A percentile compares a stretch with the other conserved stretches of the same genome.
These are phyloP conservation scores for Scheffersomyces ergatensis DNA, from an alignment of 805 yeast species.

Conservation along the genomic window DNA sequence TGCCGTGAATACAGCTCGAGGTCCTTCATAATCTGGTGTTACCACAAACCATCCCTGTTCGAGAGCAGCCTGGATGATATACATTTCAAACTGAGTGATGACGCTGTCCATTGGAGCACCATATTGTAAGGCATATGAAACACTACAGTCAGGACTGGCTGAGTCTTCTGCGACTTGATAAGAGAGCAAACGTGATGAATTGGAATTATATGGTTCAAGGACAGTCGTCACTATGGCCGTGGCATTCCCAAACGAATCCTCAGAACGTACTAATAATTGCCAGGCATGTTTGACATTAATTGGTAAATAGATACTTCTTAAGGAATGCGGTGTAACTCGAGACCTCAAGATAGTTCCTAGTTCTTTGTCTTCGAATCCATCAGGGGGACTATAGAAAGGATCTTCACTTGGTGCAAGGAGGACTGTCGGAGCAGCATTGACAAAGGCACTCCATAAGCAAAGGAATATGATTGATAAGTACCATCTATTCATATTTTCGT, in stretches of 20 bases:
- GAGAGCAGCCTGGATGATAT: conserved; percentile 16
- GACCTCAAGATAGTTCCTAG: conserved; percentile 22
- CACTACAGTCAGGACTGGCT: conserved; percentile 22
- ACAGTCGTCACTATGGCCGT: conserved; percentile 23
- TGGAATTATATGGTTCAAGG: conserved; percentile 27
- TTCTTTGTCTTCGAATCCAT: conserved; percentile 14
- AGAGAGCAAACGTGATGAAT: conserved; percentile 21
- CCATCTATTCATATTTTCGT: too few relatives aligned
- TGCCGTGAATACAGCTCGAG: conserved; percentile 27
- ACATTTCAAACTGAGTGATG: conserved; percentile 13
- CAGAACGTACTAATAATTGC: conserved; percentile 19
- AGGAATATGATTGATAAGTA: too few relatives aligned
- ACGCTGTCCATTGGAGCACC: conserved; percentile 11
- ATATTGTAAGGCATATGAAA: conserved; percentile 19
- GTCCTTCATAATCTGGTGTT: conserved; percentile 35
- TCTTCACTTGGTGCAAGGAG: conserved; percentile 15
- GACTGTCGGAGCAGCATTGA: conserved; percentile 9
- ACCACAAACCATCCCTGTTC: conserved; percentile 32
- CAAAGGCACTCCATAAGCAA: conserved; percentile 4
- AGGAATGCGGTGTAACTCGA: conserved; percentile 16
- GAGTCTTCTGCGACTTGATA: conserved; percentile 30
- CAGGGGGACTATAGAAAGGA: conserved; percentile 21
- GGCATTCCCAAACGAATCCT: conserved; percentile 23
- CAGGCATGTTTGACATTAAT: conserved; percentile 18
- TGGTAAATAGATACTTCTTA: conserved; percentile 15